Conservation (phyloP, 257 asterid species). For the Gentiana dahurica region DNA sequence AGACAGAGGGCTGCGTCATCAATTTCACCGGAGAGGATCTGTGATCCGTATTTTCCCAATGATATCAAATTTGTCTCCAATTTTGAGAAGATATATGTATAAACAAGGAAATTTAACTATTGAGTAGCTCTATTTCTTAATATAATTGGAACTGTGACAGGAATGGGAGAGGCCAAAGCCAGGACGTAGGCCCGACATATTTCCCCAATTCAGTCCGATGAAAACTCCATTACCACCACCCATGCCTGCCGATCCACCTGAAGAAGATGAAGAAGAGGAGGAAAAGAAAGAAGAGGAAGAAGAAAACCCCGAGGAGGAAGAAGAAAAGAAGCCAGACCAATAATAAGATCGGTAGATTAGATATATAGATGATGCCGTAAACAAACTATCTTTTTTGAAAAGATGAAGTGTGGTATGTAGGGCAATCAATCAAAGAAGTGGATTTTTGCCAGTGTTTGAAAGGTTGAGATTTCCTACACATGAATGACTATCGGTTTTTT, state of each 20-base stretch:
- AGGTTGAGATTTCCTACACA: too few species aligned
- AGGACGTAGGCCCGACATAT: constrained; percentile 68
- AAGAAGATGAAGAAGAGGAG: constrained; percentile 72
- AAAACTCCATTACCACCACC: constrained; percentile 86
- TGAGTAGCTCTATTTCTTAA: not conserved
- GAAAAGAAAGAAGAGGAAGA: constrained; percentile 57
- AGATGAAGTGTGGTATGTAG: too few species aligned
- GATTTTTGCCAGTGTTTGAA: too few species aligned
- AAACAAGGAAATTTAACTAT: not conserved
- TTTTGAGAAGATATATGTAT: too few species aligned
- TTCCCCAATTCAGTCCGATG: constrained; percentile 90
- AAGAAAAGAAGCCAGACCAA: constrained; percentile 35
- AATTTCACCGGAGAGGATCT: too few species aligned
- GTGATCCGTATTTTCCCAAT: too few species aligned
- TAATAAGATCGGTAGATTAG: constrained; percentile 3
- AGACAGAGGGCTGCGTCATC: too few species aligned
- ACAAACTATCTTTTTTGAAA: too few species aligned
- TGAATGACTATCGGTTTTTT: too few species aligned
- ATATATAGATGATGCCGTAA: too few species aligned
- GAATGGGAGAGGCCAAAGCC: constrained; percentile 77
- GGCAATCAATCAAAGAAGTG: too few species aligned
- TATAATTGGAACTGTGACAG: constrained; percentile 19
- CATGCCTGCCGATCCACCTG: constrained; percentile 48
- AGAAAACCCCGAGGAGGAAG: constrained; percentile 30
- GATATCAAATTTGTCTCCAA: too few species aligned